These are phyloP conservation scores for Litchi chinensis DNA, from an alignment of 345 rosid genomes.

Conservation along the genomic window DNA sequence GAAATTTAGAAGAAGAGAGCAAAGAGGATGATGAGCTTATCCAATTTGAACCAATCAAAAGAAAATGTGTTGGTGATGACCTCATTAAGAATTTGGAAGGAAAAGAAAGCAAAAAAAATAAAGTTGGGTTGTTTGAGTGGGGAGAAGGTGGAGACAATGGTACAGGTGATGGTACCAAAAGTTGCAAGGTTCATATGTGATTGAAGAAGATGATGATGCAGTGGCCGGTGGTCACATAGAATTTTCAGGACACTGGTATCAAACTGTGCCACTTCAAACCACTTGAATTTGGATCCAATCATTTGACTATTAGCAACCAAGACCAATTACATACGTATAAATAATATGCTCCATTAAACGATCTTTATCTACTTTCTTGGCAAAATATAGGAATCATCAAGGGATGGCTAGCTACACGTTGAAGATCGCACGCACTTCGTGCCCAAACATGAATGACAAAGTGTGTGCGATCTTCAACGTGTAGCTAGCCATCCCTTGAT, in stretches of 20 bases:
- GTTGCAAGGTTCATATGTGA: constrained; percentile 7
- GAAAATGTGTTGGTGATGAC: constrained; percentile 23
- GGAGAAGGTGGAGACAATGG: constrained; percentile 56
- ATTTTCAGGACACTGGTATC: constrained; percentile 12
- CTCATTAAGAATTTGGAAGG: constrained; percentile 24
- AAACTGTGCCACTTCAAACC: background rate
- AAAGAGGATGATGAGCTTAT: constrained; percentile 43
- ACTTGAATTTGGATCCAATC: background rate
- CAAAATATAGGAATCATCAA: too few species aligned
- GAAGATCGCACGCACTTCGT: too few species aligned
- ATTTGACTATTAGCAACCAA: background rate
- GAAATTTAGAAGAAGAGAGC: constrained; percentile 22
- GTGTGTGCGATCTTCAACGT: too few species aligned
- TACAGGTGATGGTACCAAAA: constrained; percentile 33
- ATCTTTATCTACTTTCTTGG: too few species aligned
- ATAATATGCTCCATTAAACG: too few species aligned
- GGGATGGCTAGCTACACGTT: too few species aligned
- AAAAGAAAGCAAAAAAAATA: background rate
- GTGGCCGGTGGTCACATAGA: constrained; percentile 20
- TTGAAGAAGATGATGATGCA: constrained; percentile 16
- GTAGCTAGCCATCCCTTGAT: too few species aligned
- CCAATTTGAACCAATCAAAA: constrained; percentile 48
- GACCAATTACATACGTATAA: background rate
- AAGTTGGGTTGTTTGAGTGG: constrained; percentile 42
- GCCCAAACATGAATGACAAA: too few species aligned